These are phyloP conservation scores for Colletotrichum sp. DNA, from an alignment of 2,329 filamentous ascomycete species.

Conservation along the genomic window DNA sequence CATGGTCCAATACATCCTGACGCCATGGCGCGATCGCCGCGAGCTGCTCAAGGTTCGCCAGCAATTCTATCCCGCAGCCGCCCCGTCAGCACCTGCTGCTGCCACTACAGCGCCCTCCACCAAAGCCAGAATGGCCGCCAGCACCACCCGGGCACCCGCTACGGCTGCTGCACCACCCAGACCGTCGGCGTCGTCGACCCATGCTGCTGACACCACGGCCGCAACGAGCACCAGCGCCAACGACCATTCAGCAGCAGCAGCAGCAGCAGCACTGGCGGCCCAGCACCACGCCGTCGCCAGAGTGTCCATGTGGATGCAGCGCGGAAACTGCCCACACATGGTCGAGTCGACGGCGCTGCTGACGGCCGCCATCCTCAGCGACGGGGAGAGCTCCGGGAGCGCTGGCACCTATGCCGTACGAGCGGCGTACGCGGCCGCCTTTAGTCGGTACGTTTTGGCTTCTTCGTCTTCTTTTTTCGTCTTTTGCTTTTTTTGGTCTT, in stretches of 20 bases:
- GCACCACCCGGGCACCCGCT: neutral
- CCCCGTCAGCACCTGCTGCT: slow-evolving; percentile 7
- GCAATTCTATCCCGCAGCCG: slow-evolving; percentile 62
- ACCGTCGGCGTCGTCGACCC: neutral
- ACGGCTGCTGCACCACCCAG: slow-evolving; percentile 13
- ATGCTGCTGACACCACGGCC: neutral
- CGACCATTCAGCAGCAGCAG: neutral
- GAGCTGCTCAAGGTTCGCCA: slow-evolving; percentile 71
- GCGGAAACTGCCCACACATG: slow-evolving; percentile 77
- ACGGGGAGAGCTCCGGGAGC: slow-evolving; percentile 47
- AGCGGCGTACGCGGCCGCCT: slow-evolving; percentile 75
- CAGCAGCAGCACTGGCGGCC: slow-evolving; percentile 28
- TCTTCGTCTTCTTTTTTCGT: neutral
- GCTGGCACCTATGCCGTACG: slow-evolving; percentile 65
- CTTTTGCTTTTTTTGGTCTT: neutral
- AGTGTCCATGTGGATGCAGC: slow-evolving; percentile 73
- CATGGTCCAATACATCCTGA: slow-evolving; percentile 76
- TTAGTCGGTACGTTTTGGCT: slow-evolving; percentile 65
- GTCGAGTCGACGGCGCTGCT: slow-evolving; percentile 80
- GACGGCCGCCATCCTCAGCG: slow-evolving; percentile 70
- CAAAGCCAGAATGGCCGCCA: neutral
- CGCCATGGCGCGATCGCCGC: slow-evolving; percentile 70
- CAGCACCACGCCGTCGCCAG: slow-evolving; percentile 58
- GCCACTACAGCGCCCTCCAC: neutral
- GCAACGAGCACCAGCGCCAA: neutral